Evolutionary conservation across 176 grass and related monocot species (phyloP).

Genomic region (Ensete ventricosum): DNA sequence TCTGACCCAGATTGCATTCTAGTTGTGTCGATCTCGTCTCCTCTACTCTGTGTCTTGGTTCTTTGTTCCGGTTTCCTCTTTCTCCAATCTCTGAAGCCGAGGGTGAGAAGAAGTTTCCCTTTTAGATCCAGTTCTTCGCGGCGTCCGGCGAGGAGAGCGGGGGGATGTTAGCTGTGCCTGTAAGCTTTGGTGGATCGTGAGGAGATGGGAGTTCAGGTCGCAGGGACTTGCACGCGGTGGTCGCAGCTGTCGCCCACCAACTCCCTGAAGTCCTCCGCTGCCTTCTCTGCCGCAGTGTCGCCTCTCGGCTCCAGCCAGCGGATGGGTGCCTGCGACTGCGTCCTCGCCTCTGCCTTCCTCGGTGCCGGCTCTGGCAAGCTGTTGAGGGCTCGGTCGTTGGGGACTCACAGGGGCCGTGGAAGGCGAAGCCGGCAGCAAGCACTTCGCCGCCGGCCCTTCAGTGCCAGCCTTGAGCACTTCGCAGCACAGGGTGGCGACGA

Average conservation of each 20-base stretch:
- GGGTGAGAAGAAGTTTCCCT: too few species aligned
- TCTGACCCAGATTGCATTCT: too few species aligned
- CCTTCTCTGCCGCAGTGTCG: not conserved
- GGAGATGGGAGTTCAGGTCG: not conserved
- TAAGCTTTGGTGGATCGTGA: too few species aligned
- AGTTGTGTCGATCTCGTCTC: too few species aligned
- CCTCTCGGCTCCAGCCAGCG: not conserved
- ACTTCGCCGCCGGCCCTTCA: conserved; percentile 32
- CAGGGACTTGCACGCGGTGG: not conserved
- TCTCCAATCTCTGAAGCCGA: too few species aligned
- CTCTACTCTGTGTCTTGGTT: too few species aligned
- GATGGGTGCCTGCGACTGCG: not conserved
- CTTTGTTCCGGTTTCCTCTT: too few species aligned
- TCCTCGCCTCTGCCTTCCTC: not conserved
- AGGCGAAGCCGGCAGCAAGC: conserved; percentile 1
- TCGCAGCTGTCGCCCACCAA: not conserved
- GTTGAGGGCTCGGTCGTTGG: conserved; percentile 34
- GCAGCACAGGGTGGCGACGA: conserved; percentile 17
- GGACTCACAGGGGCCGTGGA: conserved; percentile 13
- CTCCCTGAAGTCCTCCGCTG: not conserved
- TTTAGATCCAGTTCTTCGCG: too few species aligned
- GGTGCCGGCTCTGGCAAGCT: conserved; percentile 22
- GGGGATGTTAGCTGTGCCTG: too few species aligned
- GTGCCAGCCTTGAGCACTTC: conserved; percentile 40
- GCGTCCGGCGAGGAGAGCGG: too few species aligned